Conservation (phyloP, 2,329 filamentous ascomycete genomes). For the Ophiostoma australiae region DNA sequence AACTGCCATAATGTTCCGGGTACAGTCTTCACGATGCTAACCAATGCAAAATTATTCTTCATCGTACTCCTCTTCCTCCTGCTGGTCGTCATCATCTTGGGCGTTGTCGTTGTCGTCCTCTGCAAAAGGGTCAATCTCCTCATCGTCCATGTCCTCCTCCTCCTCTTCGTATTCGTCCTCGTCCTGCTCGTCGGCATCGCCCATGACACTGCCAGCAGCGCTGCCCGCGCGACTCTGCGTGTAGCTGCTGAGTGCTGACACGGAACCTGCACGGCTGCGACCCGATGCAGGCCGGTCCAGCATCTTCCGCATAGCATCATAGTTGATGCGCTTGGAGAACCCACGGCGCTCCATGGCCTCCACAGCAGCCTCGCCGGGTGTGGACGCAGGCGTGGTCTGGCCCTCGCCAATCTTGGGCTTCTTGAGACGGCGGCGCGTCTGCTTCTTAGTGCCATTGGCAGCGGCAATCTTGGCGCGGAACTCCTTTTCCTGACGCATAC, state of each 20-base stretch:
- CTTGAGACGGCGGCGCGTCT: slow-evolving; percentile 44
- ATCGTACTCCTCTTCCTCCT: slow-evolving; percentile 18
- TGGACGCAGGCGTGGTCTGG: slow-evolving; percentile 61
- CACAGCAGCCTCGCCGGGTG: slow-evolving; percentile 64
- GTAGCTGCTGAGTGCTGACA: slow-evolving; percentile 43
- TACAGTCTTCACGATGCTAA: background rate
- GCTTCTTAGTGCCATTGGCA: slow-evolving; percentile 30
- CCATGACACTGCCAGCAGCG: slow-evolving; percentile 26
- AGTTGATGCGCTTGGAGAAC: slow-evolving; percentile 72
- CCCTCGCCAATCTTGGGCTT: slow-evolving; percentile 58
- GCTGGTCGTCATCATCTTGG: slow-evolving; percentile 21
- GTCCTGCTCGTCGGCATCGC: slow-evolving; percentile 25
- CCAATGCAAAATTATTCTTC: slow-evolving; percentile 18
- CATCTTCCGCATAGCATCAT: slow-evolving; percentile 56
- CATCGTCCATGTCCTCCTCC: slow-evolving; percentile 24
- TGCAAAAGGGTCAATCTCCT: slow-evolving; percentile 26
- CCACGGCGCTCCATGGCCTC: slow-evolving; percentile 63
- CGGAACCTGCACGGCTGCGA: slow-evolving; percentile 43
- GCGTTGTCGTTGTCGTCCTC: slow-evolving; percentile 23
- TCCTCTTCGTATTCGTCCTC: slow-evolving; percentile 22
- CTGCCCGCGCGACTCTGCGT: slow-evolving; percentile 37
- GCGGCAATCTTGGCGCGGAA: slow-evolving; percentile 62
- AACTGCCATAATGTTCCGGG: background rate
- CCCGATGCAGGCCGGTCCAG: slow-evolving; percentile 44
- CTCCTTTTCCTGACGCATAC: slow-evolving; percentile 76